phyloP scores from a whole-genome alignment of 208 protist species.

The Wallacemonas collosoma region DNA sequence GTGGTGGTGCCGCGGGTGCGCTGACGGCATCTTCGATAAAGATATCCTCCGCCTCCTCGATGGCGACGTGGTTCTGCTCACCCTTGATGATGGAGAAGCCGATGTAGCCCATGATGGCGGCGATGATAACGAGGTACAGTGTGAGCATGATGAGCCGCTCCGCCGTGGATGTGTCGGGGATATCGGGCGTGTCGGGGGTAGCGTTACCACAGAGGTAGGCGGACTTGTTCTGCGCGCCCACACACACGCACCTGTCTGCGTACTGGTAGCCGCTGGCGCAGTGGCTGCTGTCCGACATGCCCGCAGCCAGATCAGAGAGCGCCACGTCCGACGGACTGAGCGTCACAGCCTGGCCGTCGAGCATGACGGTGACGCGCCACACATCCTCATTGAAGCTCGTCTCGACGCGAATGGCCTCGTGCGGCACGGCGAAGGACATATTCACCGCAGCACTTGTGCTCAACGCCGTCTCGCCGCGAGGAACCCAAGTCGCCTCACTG shows the following conservation, averaged over 20 bases:
- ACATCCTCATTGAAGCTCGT: neutral
- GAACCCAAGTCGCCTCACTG: neutral
- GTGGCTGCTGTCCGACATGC: slow-evolving; percentile 42
- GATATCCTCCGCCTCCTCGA: slow-evolving; percentile 5
- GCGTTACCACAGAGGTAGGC: slow-evolving; percentile 29
- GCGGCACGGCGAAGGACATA: slow-evolving; percentile 10
- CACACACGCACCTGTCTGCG: slow-evolving; percentile 34
- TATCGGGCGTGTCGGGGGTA: neutral
- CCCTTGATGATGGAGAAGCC: slow-evolving; percentile 28
- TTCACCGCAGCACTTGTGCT: slow-evolving; percentile 13
- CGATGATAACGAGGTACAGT: slow-evolving; percentile 41
- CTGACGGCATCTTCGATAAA: slow-evolving; percentile 20
- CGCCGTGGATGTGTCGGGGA: slow-evolving; percentile 15
- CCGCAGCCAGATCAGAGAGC: slow-evolving; percentile 55
- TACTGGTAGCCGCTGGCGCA: slow-evolving; percentile 58
- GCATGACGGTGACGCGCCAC: slow-evolving; percentile 27
- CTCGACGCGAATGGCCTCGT: neutral
- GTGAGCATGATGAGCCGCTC: slow-evolving; percentile 33
- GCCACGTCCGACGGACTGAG: slow-evolving; percentile 35
- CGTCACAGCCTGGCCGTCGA: slow-evolving; percentile 42
- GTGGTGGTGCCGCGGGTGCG: neutral
- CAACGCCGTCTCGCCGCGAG: neutral
- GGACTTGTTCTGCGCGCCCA: slow-evolving; percentile 28
- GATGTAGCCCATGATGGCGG: slow-evolving; percentile 33
- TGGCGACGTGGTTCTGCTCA: neutral